Evolutionary conservation across 192 early-diverging fungal genomes (phyloP), one percentile per base, ranked within the genome.

Genomic region (Gryganskiella cystojenkinii): DNA sequence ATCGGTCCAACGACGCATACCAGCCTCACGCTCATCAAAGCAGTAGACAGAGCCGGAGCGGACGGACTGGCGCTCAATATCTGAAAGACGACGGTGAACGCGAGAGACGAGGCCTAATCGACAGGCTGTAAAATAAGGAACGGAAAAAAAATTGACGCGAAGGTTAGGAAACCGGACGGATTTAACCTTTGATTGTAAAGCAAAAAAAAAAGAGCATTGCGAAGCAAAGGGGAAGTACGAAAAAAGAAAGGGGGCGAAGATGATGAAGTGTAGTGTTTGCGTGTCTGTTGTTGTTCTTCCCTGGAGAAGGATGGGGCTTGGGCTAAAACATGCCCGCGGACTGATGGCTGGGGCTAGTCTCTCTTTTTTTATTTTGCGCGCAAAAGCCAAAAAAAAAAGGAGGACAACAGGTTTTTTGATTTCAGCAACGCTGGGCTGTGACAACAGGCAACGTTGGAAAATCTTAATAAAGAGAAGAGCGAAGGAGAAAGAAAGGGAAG

Each of bases 1-100:
- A 71, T 97, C 95, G 0, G 95, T 96, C 95, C 95, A 97, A 30
- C 95, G 87, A 69, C 93, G 86, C 90, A 97, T 97, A 17, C 94
- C 95, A 53, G 90, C 89, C 78, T 97, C 94, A 53, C 91, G 81
- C 83, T 97, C 95, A 64, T 95, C 94, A 93, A 95, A 97, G 30
- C 92, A 91, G 83, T 95, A 97, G 22, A 96, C 90, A 0, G 94
- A 93, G 4, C 94, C 94, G 7, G 95, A 95, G 51, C 86, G 82
- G 61, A 97, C 93, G 42, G 88, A 83, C 19, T 86, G 85, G 53
- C 95, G 90, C 82, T 97, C 95, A 33, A 88, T 90, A 31, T 95
- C 93, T 42, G 92, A 91, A 24, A 97, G 83, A 44, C 95, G 84
- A 27, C 95, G 86, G 49, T 92, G 93, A 11, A 96, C 90, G 19